Conservation (phyloP, 176 grass and related monocot genomes). For the Zoysia japonica region DNA sequence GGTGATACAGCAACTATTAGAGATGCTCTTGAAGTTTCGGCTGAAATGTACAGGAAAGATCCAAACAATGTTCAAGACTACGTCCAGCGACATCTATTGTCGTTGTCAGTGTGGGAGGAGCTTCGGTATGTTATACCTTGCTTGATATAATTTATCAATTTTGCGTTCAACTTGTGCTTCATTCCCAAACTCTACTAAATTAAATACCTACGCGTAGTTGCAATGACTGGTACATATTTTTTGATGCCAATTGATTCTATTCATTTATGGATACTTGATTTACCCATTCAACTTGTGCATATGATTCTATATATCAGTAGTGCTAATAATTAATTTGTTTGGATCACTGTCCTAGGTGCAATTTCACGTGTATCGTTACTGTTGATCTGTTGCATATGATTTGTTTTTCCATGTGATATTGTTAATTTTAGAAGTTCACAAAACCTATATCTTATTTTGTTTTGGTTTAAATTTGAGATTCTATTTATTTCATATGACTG, state of each 20-base stretch:
- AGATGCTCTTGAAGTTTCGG: constrained; percentile 98
- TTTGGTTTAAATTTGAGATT: constrained; percentile 31
- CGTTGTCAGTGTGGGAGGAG: constrained; percentile 94
- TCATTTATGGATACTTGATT: not conserved
- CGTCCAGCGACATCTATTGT: constrained; percentile 94
- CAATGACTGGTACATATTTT: not conserved
- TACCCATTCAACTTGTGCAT: no score
- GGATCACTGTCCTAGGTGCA: constrained; percentile 15
- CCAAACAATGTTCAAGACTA: constrained; percentile 98
- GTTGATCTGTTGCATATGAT: constrained; percentile 22
- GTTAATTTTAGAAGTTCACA: constrained; percentile 6
- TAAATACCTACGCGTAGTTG: constrained; percentile 6
- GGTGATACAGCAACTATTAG: constrained; percentile 84
- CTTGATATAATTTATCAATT: constrained; percentile 16
- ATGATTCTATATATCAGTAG: not conserved
- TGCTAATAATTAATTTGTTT: constrained; percentile 2
- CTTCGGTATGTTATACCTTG: constrained; percentile 64
- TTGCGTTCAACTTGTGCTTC: constrained; percentile 14
- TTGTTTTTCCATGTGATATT: constrained; percentile 1
- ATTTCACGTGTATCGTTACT: constrained; percentile 24
- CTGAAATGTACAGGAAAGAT: constrained; percentile 98
- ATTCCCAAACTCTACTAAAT: constrained; percentile 6
- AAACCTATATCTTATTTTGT: constrained; percentile 26
- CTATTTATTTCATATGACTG: constrained; percentile 21
- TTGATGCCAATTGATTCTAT: not conserved